Percentiles rank a stretch among this genome's conserved stretches.
phyloP scores from a whole-genome alignment of 331 rosid genomes.

The Stylosanthes scabra region DNA sequence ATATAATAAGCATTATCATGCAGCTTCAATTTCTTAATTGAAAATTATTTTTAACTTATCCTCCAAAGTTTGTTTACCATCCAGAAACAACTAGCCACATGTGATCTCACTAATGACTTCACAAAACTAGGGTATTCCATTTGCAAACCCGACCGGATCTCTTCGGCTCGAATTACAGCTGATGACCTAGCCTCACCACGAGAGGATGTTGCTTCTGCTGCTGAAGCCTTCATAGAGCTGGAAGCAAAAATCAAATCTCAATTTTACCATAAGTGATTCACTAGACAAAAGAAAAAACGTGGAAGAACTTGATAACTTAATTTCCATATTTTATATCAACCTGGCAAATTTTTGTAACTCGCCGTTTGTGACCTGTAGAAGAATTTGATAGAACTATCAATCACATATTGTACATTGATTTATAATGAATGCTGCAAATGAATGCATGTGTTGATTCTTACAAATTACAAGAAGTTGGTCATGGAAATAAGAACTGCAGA shows the following conservation, averaged over 20 bases:
- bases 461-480: neutral
- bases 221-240: constrained; percentile 54
- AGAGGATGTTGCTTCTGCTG: constrained; percentile 56
- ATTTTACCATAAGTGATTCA: constrained; percentile 32
- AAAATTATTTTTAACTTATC: neutral
- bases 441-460: constrained; percentile 14
- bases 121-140: constrained; percentile 77
- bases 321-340: constrained; percentile 47
- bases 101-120: constrained; percentile 89
- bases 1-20: neutral
- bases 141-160: constrained; percentile 56
- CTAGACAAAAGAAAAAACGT: neutral
- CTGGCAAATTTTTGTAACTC: constrained; percentile 57
- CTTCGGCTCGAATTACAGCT: constrained; percentile 78
- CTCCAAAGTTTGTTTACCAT: constrained; percentile 58
- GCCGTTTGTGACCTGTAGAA: constrained; percentile 53
- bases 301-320: neutral
- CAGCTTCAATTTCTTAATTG: neutral
- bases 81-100: constrained; percentile 90
- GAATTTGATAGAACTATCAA: constrained; percentile 35
- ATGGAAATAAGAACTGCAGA: neutral
- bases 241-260: constrained; percentile 26
- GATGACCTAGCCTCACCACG: constrained; percentile 78
- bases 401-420: constrained; percentile 14
- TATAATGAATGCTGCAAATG: constrained; percentile 13